Base-by-base conservation (phyloP, 225 moss, liverwort and hornwort species). In the Physcomitrellopsis africana region DNA sequence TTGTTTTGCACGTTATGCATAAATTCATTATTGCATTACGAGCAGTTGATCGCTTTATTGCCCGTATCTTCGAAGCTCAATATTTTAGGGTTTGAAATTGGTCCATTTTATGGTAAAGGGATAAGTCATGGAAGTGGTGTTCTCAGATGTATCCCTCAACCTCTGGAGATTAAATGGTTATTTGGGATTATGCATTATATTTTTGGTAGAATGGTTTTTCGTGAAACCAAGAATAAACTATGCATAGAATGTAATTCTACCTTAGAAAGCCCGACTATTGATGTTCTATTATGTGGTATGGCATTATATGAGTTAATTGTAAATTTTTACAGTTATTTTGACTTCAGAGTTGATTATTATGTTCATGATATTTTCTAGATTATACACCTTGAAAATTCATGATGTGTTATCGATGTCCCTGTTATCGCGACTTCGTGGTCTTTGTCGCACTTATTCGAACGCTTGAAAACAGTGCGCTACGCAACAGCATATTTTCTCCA, bases 41-140 rank as follows among this genome's bases (percentile, higher is more conserved):
- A 27, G 63, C 54, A 70, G 54, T 64, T 0, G 41, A 59, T 51
- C n/a, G n/a, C n/a, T 65, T 44, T 5, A 63, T 43, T 42, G 16
- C 9, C 23, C 17, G 51, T 24, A 9, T 43, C 52, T 73, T 23
- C 23, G 51, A 19, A 79, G 60, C 16, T 32, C 8, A 64, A 37
- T 10, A 16, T 65, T 23, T 60, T 72, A 60, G 67, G 72, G 60
- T 60, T 72, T 1, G 24, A 23, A 49, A 51, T 8, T 72, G 72
- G 59, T 66, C 18, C 18, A 0, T 42, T 18, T 53, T 37, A 4
- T 43, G 27, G 11, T 11, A 8, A 45, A 29, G 62, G 0, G 19
- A 24, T 43, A 19, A 46, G 52, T 29, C 19, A 16, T 16, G 29
- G 79, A 60, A 63, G 27, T 8, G 15, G 49, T 15, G 13, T 49